Evolutionary conservation across 257 asterid genomes (phyloP), one percentile per base, ranked within the genome.

Genomic region (Solanum lignicaule): DNA sequence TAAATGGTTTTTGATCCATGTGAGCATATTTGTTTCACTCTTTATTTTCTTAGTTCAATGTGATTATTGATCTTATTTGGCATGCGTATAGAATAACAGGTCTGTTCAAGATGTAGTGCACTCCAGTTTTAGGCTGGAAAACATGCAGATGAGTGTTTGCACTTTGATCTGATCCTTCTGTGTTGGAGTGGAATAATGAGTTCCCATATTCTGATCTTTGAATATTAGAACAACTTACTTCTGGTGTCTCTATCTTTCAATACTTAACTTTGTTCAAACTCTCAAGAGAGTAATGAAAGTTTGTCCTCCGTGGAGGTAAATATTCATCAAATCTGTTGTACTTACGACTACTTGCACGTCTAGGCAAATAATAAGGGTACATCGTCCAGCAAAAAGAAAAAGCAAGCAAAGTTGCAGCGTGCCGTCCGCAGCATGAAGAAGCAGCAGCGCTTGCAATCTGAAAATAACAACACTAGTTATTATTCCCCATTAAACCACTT

Each of bases 301-400:
- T 43, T 33, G 83, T 10, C 88, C 23, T 85, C 41, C 20, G 36
- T 69, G 33, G 46, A 14, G 69, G 55, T 83, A 55, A 72, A 29
- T 74, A 48, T 72, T 84, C 43, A 60, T 74, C 83, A 74, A 88
- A 29, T 46, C 66, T 29, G 38, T 55, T 36, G 38, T 76, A 72
- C 69, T 29, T 52, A 20, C 48, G 39, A 66, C 83, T 52, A 46
- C 78, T 89, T 89, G 73, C 31, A 79, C 83, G 68, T 90, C 74
- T 87, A 96, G 99, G 99, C 99, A 88, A 93, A 86, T 88, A 93
- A 96, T 87, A 94, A 94, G 92, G 99, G 99, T 83, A 97, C 99
- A 74, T 76, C 94, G 83, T 88, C 99, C 75, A 97, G 99, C 94
- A 97, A 96, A 92, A 97, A 94, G 97, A 97, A 97, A 94, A 97